phyloP scores from a whole-genome alignment of 2,329 filamentous ascomycete species.

The Colletotrichum somersetense region DNA sequence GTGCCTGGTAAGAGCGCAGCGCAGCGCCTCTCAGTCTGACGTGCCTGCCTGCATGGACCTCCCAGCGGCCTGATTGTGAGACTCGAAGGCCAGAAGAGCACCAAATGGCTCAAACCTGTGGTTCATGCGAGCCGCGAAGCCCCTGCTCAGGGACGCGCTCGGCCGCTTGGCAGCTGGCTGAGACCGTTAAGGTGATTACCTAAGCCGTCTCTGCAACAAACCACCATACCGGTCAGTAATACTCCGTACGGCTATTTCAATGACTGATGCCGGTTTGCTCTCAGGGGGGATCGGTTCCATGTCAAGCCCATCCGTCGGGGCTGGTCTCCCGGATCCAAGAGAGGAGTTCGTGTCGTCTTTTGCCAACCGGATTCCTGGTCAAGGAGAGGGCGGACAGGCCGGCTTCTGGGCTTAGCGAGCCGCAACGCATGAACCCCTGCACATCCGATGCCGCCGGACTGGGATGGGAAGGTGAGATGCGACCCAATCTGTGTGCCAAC shows the following conservation, averaged over 20 bases:
- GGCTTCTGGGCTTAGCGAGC: conserved; percentile 26
- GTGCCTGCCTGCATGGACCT: conserved; percentile 3
- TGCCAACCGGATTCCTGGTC: conserved; percentile 23
- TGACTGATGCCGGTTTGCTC: background rate
- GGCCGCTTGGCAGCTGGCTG: background rate
- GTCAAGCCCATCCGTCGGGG: conserved; percentile 19
- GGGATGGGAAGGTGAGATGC: conserved; percentile 33
- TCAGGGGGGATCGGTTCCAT: conserved; percentile 26
- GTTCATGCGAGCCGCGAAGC: conserved; percentile 28
- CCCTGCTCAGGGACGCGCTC: conserved; percentile 11
- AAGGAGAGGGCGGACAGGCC: background rate
- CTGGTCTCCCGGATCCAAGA: background rate
- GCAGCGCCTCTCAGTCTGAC: conserved; percentile 18
- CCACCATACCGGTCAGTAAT: background rate
- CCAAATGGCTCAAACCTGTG: conserved; percentile 35
- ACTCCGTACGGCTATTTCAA: background rate
- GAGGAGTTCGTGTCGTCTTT: conserved; percentile 13
- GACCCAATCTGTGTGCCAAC: conserved; percentile 12
- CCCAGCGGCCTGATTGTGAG: conserved; percentile 31
- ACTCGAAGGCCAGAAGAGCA: conserved; percentile 17
- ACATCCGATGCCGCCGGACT: conserved; percentile 32
- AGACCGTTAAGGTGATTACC: background rate
- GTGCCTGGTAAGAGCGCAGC: conserved; percentile 4
- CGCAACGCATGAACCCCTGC: conserved; percentile 18
- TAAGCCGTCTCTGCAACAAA: conserved; percentile 5